Evolutionary conservation across 1,139 yeast genomes (phyloP), one percentile per base, ranked within the genome.

Genomic region (Zygosaccharomyces sapae): DNA sequence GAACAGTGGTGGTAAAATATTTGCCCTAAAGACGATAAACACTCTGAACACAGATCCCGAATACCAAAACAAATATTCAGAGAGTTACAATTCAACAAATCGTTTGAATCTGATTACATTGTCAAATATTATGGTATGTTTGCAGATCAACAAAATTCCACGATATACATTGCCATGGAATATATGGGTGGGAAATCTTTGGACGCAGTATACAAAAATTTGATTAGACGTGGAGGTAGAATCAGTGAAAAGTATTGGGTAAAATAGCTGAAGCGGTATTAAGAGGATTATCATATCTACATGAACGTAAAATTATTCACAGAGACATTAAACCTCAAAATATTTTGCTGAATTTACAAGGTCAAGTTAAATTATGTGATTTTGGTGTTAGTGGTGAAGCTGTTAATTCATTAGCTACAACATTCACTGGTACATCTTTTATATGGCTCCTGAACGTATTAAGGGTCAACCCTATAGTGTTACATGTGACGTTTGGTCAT

Each of bases 351-450:
- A 92, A 87, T 61, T 66, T 70, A 2, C 59, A 70, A 8, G 98
- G 98, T 2, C 83, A 86, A 59, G 90, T 90, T 44, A 92, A 92
- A 65, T 71, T 92, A 42, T 92, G 98, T 70, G 98, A 92, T 70
- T 92, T 92, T 70, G 98, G 98, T 10, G 97, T 92, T 31, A 84
- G 95, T 60, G 97, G 98, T 7, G 96, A 89, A 62, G 96, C 92
- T 10, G 97, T 90, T 20, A 85, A 90, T 65, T 88, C 97, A 0
- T 71, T 92, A 43, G 97, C 97, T 1, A 86, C 96, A 0, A 92
- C 98, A 0, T 92, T 90, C 63, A 94, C 96, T 0, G 98, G 98
- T 0, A 92, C 98, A 0, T 90, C 95, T 18, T 90, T 65, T 92
- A 92, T 67, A 92, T 92, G 98, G 97, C 97, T 0, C 98, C 98